A percentile compares a stretch with the other conserved stretches of the same genome.
Evolutionary conservation across 129 eudicot species (phyloP).

Genomic region (Centella asiatica): DNA sequence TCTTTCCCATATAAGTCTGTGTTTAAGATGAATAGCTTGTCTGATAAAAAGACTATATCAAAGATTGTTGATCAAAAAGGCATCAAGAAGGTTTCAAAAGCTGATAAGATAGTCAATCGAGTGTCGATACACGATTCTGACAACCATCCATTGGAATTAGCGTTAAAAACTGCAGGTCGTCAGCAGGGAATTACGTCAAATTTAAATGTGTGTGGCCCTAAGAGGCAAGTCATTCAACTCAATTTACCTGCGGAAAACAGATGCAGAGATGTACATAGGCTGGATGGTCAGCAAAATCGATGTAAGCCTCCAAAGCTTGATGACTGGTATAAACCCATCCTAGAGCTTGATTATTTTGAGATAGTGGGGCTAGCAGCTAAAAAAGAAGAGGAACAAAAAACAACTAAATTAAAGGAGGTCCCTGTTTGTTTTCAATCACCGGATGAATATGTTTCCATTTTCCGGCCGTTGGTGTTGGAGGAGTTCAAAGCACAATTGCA

Average conservation of each 20-base stretch:
- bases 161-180: constrained; percentile 56
- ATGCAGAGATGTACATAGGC: constrained; percentile 34
- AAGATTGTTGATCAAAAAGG: constrained; percentile 16
- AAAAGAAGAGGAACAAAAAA: constrained; percentile 27
- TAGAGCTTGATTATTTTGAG: constrained; percentile 72
- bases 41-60: constrained; percentile 21
- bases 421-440: constrained; percentile 75
- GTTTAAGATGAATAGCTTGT: constrained; percentile 22
- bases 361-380: constrained; percentile 63
- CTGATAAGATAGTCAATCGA: constrained; percentile 32
- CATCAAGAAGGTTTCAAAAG: constrained; percentile 24
- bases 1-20: constrained; percentile 19
- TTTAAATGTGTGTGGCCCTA: constrained; percentile 41
- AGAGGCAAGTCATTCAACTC: constrained; percentile 80
- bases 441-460: constrained; percentile 67
- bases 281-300: constrained; percentile 40
- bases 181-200: constrained; percentile 41
- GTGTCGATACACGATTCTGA: constrained; percentile 57
- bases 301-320: constrained; percentile 75
- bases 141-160: constrained; percentile 70
- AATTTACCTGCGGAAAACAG: constrained; percentile 47
- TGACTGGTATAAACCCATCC: constrained; percentile 80
- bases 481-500: constrained; percentile 88
- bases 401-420: constrained; percentile 55
- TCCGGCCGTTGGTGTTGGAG: constrained; percentile 84